Evolutionary conservation across 2,329 filamentous ascomycete genomes (phyloP).

Genomic region (Fusarium albidum): DNA sequence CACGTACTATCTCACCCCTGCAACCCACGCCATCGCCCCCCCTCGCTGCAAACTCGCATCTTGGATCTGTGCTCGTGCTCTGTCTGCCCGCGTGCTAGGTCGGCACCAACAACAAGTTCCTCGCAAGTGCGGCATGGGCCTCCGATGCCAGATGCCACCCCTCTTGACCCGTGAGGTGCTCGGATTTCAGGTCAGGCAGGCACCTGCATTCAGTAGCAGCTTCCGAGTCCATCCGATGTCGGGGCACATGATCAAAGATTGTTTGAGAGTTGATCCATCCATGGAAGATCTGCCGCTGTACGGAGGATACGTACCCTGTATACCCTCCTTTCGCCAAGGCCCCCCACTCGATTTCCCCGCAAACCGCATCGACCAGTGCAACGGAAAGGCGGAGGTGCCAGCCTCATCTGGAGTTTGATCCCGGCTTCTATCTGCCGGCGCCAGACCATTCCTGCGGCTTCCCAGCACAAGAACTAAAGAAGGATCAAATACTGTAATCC

Average conservation of each 20-base stretch:
- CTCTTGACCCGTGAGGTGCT: neutral
- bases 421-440: constrained; percentile 15
- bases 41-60: neutral
- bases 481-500: no score
- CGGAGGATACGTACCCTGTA: no score
- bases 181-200: neutral
- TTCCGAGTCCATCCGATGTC: constrained; percentile 26
- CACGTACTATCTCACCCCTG: neutral
- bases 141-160: constrained; percentile 4
- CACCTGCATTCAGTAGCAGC: neutral
- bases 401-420: constrained; percentile 2
- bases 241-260: constrained; percentile 24
- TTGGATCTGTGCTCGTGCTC: constrained; percentile 3
- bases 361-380: neutral
- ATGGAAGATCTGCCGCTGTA: constrained; percentile 1
- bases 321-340: no score
- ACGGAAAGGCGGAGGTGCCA: constrained; percentile 3
- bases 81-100: neutral
- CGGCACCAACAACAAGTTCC: no score
- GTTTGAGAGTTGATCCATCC: constrained; percentile 6
- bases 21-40: neutral
- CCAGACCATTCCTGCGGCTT: neutral
- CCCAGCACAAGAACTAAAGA: no score
- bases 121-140: neutral
- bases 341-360: neutral